Base-by-base conservation (phyloP, 1,284 basidiomycete species). In the Laetiporus sulphureus region DNA sequence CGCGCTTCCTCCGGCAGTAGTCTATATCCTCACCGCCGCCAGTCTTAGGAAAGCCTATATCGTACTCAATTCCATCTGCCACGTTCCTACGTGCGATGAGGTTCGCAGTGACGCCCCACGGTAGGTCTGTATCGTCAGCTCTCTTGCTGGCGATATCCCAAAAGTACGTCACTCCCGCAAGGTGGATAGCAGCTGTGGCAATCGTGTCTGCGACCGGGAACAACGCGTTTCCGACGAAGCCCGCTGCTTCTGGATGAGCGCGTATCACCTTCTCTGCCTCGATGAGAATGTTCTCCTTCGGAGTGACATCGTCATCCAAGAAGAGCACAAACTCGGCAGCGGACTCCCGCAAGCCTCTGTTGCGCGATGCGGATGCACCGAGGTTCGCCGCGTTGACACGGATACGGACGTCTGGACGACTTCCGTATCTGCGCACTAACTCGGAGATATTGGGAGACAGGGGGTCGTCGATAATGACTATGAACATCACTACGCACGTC, bases 1-100 rank as follows among this genome's bases (percentile, higher is more conserved):
- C 54, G 8, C 74, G 64, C 52, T 77, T 79, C 46, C 58, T 55
- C n/a, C 66, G 60, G 48, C 75, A 77, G 46, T 71, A 79, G 49
- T 79, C 72, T 16, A 80, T 77, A 35, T 81, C 77, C 47, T 81
- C 79, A 0, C 77, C 79, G 3, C 79, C 76, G 2, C 77, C 76
- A 1, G 76, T 80, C 60, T 77, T 79, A 2, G 79, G 79, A 47
- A 75, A 80, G 5, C 50, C 53, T 3, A 64, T 53, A 49, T 71
- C 62, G 53, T 65, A 81, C 30, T 51, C 49, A 16, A 79, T 63
- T 0, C 60, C 65, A 42, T 78, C 75, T 2, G 62, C 48, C 29
- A 65, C 54, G 46, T 69, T 65, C 13, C 73, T 68, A 2, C 73
- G 68, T 2, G 64, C 64, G 22, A 78, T 69, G 11, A 80, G 63